phyloP scores from a whole-genome alignment of 1,139 yeast genomes.

The Williopsis jadinii region DNA sequence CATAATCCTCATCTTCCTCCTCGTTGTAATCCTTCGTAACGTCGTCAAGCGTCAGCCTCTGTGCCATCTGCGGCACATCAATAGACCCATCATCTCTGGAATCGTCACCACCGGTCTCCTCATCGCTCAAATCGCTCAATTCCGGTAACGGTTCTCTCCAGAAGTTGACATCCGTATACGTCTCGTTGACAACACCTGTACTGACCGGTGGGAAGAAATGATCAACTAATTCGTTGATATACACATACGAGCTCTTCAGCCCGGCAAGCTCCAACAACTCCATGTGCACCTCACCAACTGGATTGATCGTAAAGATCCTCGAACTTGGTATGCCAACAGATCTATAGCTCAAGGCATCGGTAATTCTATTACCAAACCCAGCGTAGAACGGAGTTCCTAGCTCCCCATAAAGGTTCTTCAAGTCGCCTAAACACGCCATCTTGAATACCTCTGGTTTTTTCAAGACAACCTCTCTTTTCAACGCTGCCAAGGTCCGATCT shows the following conservation, averaged over 20 bases:
- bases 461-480: slow-evolving; percentile 82
- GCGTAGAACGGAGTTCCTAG: slow-evolving; percentile 81
- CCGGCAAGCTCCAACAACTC: slow-evolving; percentile 94
- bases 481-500: slow-evolving; percentile 94
- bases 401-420: slow-evolving; percentile 51
- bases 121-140: slow-evolving; percentile 31
- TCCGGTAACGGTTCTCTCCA: slow-evolving; percentile 83
- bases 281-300: slow-evolving; percentile 97
- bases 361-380: slow-evolving; percentile 94
- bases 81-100: no score
- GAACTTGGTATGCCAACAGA: slow-evolving; percentile 94
- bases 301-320: slow-evolving; percentile 90
- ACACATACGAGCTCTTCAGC: slow-evolving; percentile 78
- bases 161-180: slow-evolving; percentile 78
- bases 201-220: slow-evolving; percentile 92
- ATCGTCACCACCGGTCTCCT: slow-evolving; percentile 5
- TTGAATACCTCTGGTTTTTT: slow-evolving; percentile 97
- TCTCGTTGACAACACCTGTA: slow-evolving; percentile 43
- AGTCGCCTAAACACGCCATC: slow-evolving; percentile 93
- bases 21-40: slow-evolving; percentile 10
- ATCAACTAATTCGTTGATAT: slow-evolving; percentile 90
- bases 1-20: slow-evolving; percentile 12
- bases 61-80: no score
- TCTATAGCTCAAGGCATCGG: slow-evolving; percentile 94
- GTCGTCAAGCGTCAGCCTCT: slow-evolving; percentile 8